Evolutionary conservation across 495 filamentous ascomycete species (phyloP).

Genomic region (Talaromyces thailandensis): DNA sequence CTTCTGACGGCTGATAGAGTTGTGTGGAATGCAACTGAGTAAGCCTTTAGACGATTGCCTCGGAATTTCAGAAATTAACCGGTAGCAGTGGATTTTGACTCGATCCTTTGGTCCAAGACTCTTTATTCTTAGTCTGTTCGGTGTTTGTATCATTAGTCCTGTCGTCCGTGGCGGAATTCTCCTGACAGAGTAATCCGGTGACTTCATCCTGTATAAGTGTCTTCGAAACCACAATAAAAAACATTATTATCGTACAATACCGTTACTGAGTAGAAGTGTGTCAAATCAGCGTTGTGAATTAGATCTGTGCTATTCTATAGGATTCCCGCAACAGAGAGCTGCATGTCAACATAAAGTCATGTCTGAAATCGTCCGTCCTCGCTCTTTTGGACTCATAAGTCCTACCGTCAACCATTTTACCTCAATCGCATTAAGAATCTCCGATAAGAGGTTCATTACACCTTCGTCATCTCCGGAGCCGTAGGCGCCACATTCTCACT

Average conservation of each 20-base stretch:
- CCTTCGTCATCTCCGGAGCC: background rate
- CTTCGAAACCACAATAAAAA: background rate
- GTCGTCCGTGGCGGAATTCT: background rate
- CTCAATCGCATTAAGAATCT: background rate
- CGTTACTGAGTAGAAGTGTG: background rate
- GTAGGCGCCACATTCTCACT: background rate
- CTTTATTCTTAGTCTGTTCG: background rate
- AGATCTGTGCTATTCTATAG: background rate
- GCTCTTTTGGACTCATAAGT: background rate
- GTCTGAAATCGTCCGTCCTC: background rate
- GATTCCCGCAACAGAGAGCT: background rate
- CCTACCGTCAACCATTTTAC: background rate
- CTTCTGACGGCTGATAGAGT: slow-evolving; percentile 1
- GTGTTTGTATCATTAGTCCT: background rate
- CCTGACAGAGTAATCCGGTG: background rate
- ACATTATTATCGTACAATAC: background rate
- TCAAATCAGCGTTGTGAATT: background rate
- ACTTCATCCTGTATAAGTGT: background rate
- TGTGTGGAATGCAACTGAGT: background rate
- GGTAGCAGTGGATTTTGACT: background rate
- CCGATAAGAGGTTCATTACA: background rate
- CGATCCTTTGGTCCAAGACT: background rate
- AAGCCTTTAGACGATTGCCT: background rate
- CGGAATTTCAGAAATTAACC: background rate
- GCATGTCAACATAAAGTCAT: background rate